These are phyloP conservation scores for Chlorencoelia australis DNA, from an alignment of 2,329 filamentous ascomycete genomes.

Conservation along the genomic window DNA sequence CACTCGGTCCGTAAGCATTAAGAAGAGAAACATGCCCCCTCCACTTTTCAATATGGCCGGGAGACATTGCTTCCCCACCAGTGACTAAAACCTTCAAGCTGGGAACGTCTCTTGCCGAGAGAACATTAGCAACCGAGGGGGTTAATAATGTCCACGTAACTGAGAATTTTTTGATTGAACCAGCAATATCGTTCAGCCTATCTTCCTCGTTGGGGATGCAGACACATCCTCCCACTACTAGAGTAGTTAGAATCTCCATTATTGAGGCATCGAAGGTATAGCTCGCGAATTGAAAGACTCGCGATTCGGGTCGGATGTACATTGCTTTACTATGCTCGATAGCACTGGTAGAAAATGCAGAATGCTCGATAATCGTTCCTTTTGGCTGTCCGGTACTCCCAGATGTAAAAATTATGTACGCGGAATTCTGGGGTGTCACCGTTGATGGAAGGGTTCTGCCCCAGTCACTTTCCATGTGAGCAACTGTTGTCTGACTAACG, in stretches of 20 bases:
- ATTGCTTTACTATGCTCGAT: slow-evolving; percentile 24
- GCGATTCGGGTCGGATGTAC: slow-evolving; percentile 10
- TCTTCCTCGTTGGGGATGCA: slow-evolving; percentile 18
- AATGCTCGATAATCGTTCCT: slow-evolving; percentile 14
- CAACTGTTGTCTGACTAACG: too few relatives aligned
- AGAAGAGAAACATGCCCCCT: slow-evolving; percentile 7
- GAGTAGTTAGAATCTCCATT: slow-evolving; percentile 13
- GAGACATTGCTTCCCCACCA: slow-evolving; percentile 9
- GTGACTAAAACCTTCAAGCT: slow-evolving; percentile 1
- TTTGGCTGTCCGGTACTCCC: slow-evolving; percentile 35
- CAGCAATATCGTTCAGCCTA: slow-evolving; percentile 25
- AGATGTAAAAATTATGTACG: slow-evolving; percentile 36
- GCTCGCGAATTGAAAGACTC: slow-evolving; percentile 14
- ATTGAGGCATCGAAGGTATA: slow-evolving; percentile 17
- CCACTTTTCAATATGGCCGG: slow-evolving; percentile 7
- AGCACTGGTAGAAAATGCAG: slow-evolving; percentile 2
- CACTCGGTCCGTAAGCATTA: slow-evolving; percentile 13
- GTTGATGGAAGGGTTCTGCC: too few relatives aligned
- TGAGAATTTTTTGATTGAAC: slow-evolving; percentile 17
- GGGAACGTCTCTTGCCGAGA: slow-evolving; percentile 1
- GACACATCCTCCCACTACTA: slow-evolving; percentile 13
- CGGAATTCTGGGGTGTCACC: slow-evolving; percentile 12
- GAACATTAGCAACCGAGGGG: slow-evolving; percentile 11
- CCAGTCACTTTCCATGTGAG: too few relatives aligned
- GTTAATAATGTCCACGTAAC: slow-evolving; percentile 18